Conservation (phyloP, 371 early-diverging fungal species). For the Mortierella polycephala region DNA sequence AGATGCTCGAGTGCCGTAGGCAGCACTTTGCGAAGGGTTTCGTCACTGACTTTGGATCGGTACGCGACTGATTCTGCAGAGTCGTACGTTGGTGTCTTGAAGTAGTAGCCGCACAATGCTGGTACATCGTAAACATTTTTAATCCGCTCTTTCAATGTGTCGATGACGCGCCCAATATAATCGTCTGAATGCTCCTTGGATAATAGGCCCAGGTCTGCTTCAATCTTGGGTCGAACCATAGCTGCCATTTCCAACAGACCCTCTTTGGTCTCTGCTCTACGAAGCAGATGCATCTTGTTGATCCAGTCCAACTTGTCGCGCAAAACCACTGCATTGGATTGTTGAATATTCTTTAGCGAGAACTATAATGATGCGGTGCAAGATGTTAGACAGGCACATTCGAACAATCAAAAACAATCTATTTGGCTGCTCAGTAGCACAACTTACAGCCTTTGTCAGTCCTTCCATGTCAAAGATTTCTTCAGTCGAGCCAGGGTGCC, state of each 20-base stretch:
- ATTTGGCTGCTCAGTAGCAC: not conserved
- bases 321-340: constrained; percentile 81
- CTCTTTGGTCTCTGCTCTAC: constrained; percentile 61
- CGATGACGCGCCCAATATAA: constrained; percentile 60
- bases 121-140: constrained; percentile 69
- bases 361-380: constrained; percentile 61
- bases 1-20: constrained; percentile 49
- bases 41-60: constrained; percentile 60
- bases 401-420: constrained; percentile 1
- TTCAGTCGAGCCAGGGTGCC: constrained; percentile 73
- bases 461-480: constrained; percentile 76
- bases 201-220: constrained; percentile 22
- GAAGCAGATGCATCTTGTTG: constrained; percentile 81
- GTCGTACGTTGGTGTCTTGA: constrained; percentile 64
- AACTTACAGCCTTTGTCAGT: constrained; percentile 70
- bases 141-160: constrained; percentile 69
- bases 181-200: constrained; percentile 22
- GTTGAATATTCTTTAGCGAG: constrained; percentile 73
- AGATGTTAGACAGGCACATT: not conserved
- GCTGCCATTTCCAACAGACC: constrained; percentile 53
- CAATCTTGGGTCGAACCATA: constrained; percentile 40
- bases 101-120: constrained; percentile 66
- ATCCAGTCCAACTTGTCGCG: constrained; percentile 86
- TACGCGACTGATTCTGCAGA: constrained; percentile 61
- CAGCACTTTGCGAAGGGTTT: constrained; percentile 54